Base-by-base conservation (phyloP, 768 basidiomycete genomes). In the Russula virescens region DNA sequence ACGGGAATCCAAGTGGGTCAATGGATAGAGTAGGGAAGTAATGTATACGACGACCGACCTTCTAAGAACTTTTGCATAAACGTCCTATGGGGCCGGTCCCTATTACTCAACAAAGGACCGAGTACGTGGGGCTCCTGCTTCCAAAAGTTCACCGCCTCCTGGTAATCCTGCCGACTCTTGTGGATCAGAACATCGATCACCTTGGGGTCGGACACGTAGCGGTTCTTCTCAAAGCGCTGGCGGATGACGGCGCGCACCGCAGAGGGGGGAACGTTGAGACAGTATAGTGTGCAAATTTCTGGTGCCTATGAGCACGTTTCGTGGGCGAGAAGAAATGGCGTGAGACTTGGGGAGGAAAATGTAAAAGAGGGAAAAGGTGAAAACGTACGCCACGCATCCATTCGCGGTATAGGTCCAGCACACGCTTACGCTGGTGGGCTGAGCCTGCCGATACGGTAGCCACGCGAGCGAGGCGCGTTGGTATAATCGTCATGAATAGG, bases 131-230 rank as follows among this genome's bases (percentile, higher is more conserved):
- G 88, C 47, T 79, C 81, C 78, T 91, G 89, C 71, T 94, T 94
- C 94, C 94, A 98, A 69, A 82, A 83, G 72, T 98, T 98, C 80
- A 97, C 79, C 56, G 88, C 88, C 80, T 98, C 96, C 79, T 98
- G 96, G 71, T 85, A 91, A 68, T 98, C 94, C 76, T 86, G 88
- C 66, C 85, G 79, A 56, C 83, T 80, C 79, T 98, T 98, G 71
- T 88, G 81, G 45, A 97, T 71, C 68, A 98, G 79, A 49, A 96
- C 77, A 73, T 99, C 94, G 72, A 98, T 84, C 25, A 89, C 84
- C 59, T 85, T 83, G 28, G 82, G 76, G 76, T 98, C 92, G 49
- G 86, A 84, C 43, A 97, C 85, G 69, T 89, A 79, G 58, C 87
- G 82, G 79, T 96, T 89, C 65, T 81, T 79, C 74, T 98, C 96